Evolutionary conservation across 176 grass and related monocot species (phyloP), one percentile per base, ranked within the genome.

Genomic region (Triticum dicoccoides): DNA sequence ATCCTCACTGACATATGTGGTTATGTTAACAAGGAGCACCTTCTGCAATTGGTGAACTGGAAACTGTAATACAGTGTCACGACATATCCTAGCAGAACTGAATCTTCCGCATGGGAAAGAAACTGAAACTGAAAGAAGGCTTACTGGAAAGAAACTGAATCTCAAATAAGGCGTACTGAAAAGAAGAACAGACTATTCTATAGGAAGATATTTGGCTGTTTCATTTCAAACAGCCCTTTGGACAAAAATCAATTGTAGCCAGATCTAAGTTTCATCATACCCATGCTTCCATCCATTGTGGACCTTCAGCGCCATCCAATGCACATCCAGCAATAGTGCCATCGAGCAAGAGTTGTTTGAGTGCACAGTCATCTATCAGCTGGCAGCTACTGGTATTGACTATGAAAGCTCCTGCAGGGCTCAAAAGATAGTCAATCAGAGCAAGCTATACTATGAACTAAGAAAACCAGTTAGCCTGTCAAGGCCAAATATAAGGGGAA

Each of bases 201-300:
- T 64, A 38, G 45, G 62, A 62, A 83, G 44, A 10, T 32, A 33
- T 21, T 76, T 27, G 71, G 8, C 71, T 9, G 24, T 72, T n/a
- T 49, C 71, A 74, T 84, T 17, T 74, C 35, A 65, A 61, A 83
- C 8, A 2, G 14, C 27, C 51, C 77, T 69, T 64, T 25, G 34
- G 84, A 82, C 14, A 42, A 63, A 85, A 82, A 77, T 77, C 13
- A 21, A 35, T 81, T 68, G 70, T 81, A 82, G 56, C 58, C 42
- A 89, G 86, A 56, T 80, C n/a, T 73, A 92, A 76, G 69, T 86
- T 82, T 59, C 80, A 61, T 59, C 80, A 61, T 95, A 96, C 96
- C 96, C 96, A 98, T 88, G 96, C 92, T 89, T 98, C 96, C 96
- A 96, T 98, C 96, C 93, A 98, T 59, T 96, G 96, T 38, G 93